Percentiles rank a stretch among this genome's conserved stretches.
These are phyloP conservation scores for Candida qinlingensis DNA, from an alignment of 805 yeast genomes.

Conservation along the genomic window DNA sequence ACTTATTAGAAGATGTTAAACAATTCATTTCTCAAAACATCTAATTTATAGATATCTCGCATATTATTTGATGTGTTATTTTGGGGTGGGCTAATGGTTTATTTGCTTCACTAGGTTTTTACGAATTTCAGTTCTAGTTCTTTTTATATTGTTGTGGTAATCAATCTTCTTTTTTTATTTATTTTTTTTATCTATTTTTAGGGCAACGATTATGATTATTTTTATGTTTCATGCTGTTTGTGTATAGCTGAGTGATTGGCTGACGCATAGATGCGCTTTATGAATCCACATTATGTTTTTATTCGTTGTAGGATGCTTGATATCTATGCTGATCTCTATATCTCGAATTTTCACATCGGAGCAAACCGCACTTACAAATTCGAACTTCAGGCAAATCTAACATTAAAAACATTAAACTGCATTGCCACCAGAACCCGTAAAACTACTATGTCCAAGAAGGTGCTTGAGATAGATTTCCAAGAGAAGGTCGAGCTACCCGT, in stretches of 20 bases:
- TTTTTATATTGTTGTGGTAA: not conserved
- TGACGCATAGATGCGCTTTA: not conserved
- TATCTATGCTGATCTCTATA: too few species aligned
- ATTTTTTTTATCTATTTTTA: not conserved
- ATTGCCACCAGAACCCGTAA: not conserved
- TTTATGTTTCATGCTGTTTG: not conserved
- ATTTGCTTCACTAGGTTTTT: not conserved
- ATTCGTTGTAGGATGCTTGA: too few species aligned
- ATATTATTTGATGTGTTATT: not conserved
- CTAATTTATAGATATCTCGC: slow-evolving; percentile 1
- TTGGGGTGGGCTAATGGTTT: slow-evolving; percentile 2
- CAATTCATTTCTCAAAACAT: slow-evolving; percentile 11
- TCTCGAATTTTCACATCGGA: too few species aligned
- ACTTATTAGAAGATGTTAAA: slow-evolving; percentile 9
- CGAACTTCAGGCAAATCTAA: too few species aligned
- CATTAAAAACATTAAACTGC: too few species aligned
- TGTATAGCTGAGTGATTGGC: not conserved
- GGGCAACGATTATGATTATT: not conserved
- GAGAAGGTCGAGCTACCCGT: slow-evolving; percentile 44
- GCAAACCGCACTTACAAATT: too few species aligned
- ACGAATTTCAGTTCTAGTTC: not conserved
- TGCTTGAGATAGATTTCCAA: slow-evolving; percentile 5
- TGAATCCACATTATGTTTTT: not conserved
- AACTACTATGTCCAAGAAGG: not conserved
- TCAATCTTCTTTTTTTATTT: not conserved